Evolutionary conservation across 2,329 filamentous ascomycete genomes (phyloP), one percentile per base, ranked within the genome.

Genomic region (Akanthomyces lecanii): DNA sequence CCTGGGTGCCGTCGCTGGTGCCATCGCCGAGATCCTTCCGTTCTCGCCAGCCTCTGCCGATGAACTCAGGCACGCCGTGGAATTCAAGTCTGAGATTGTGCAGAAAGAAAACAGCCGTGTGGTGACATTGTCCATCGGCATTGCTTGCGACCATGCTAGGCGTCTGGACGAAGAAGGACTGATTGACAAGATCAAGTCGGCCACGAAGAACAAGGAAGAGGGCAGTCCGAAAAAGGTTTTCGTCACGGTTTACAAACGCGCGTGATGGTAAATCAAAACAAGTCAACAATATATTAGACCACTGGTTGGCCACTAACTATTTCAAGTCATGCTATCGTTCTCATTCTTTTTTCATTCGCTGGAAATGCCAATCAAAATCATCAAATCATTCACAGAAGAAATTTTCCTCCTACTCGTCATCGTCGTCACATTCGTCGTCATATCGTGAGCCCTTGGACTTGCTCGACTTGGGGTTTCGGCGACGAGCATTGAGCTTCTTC

Each of bases 1-100:
- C 63, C 72, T 82, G 16, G 83, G 83, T 10, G 76, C 77, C 16
- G 74, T 83, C 36, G 79, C 81, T 4, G 72, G 74, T 14, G 70
- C 79, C 4, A 67, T 85, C 58, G 76, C 76, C 1, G 73, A 71
- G 21, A 52, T 84, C 1, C 72, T 79, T 38, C 78, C 81, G 0
- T 71, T 74, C 0, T 72, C 73, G 61, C 83, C 82, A 2, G 71
- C 67, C 48, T 71, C 68, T 2, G 66, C 69, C n/a, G 67, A 71
- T 0, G 70, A 75, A 21, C 66, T 83, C 3, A 73, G 62, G 71
- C 56, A 48, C 28, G 70, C 67, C 63, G 69, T 66, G 50, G 78
- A 75, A 33, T 73, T 74, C 62, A 64, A 69, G 48, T 66, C 67
- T 68, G 69, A 61, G 25, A 70, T 68, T 63, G 71, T 64, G 65